A percentile compares a stretch with the other conserved stretches of the same genome.
Evolutionary conservation across 2,329 filamentous ascomycete genomes (phyloP).

Genomic region (Calonectria multiphialidica): DNA sequence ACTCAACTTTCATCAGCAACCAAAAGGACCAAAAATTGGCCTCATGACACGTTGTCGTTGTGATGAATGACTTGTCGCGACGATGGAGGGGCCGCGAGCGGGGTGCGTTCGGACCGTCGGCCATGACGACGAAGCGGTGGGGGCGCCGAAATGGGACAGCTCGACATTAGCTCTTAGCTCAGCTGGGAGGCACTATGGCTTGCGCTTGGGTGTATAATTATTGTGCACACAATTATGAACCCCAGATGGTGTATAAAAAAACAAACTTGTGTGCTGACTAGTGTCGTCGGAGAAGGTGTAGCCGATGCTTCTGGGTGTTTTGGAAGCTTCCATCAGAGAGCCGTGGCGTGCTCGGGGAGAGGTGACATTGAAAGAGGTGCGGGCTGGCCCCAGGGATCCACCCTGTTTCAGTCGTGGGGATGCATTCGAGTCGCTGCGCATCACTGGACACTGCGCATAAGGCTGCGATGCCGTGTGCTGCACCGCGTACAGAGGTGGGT

Average conservation of each 20-base stretch:
- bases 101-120: constrained; percentile 16
- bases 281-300: neutral
- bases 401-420: neutral
- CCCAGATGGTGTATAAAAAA: neutral
- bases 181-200: neutral
- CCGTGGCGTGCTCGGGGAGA: neutral
- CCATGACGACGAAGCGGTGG: neutral
- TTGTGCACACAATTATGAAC: neutral
- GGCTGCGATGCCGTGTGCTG: neutral
- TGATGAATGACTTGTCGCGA: constrained; percentile 6
- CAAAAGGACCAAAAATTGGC: neutral
- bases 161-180: constrained; percentile 8
- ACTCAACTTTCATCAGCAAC: neutral
- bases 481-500: neutral
- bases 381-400: neutral
- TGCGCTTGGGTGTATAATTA: neutral
- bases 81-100: neutral
- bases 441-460: constrained; percentile 1
- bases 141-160: neutral
- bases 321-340: constrained; percentile 1
- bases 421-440: neutral
- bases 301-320: constrained; percentile 12
- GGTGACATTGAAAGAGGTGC: neutral
- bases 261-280: neutral
- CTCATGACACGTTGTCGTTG: neutral